Conservation (phyloP, 768 basidiomycete genomes). For the Trametes maxima region DNA sequence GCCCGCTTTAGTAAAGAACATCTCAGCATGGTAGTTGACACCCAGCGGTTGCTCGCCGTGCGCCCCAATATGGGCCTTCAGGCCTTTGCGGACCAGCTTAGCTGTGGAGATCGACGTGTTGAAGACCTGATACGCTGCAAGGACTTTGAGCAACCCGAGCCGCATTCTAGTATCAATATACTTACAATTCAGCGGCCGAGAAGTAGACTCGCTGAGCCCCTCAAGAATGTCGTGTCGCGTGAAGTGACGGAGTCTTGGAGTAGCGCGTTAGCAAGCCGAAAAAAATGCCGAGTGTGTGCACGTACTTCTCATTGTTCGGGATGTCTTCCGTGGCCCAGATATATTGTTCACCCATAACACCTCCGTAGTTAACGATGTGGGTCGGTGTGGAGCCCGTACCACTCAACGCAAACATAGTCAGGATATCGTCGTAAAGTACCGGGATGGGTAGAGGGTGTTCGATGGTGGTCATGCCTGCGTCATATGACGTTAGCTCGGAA, state of each 20-base stretch:
- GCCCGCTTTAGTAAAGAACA: conserved; percentile 63
- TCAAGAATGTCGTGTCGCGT: conserved; percentile 67
- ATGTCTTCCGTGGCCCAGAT: conserved; percentile 68
- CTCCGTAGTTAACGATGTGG: conserved; percentile 80
- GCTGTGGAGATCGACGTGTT: conserved; percentile 71
- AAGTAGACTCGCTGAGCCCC: conserved; percentile 58
- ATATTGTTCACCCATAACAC: conserved; percentile 63
- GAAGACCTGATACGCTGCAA: conserved; percentile 53
- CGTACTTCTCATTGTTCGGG: conserved; percentile 69
- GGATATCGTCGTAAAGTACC: conserved; percentile 64
- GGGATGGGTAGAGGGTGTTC: conserved; percentile 73
- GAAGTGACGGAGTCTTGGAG: conserved; percentile 59
- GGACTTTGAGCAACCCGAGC: not conserved
- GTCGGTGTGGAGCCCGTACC: conserved; percentile 77
- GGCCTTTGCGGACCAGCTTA: conserved; percentile 66
- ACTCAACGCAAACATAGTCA: conserved; percentile 62
- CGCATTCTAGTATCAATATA: not conserved
- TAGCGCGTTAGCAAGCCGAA: not conserved
- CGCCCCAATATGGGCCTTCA: conserved; percentile 68
- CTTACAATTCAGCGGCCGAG: conserved; percentile 62
- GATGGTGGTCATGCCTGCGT: conserved; percentile 71
- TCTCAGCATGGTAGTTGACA: conserved; percentile 76
- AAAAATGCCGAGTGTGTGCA: not conserved
- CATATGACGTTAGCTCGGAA: not conserved
- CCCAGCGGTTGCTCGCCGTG: conserved; percentile 74